These are phyloP conservation scores for Sphenostylis stenocarpa DNA, from an alignment of 306 rosid species.

Conservation along the genomic window DNA sequence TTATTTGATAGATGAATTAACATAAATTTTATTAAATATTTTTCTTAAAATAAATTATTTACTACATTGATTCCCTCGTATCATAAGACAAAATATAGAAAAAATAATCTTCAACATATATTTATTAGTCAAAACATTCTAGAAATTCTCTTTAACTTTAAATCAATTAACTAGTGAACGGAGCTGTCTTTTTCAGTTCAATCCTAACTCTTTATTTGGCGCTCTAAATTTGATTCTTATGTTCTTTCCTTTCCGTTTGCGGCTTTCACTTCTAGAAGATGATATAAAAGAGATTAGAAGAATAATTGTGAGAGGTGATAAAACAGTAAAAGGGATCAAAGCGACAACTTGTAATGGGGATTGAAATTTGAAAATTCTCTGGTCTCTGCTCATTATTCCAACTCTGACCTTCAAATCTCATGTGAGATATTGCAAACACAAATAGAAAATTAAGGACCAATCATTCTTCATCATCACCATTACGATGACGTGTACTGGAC, in stretches of 20 bases:
- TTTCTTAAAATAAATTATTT: no score
- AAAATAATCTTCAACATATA: no score
- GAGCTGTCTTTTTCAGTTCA: background rate
- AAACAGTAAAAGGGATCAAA: background rate
- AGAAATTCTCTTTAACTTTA: background rate
- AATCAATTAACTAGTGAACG: background rate
- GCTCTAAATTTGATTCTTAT: background rate
- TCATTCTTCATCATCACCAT: background rate
- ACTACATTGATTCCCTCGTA: no score
- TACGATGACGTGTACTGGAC: constrained; percentile 30
- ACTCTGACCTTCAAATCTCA: background rate
- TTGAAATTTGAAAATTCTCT: background rate
- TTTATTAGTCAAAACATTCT: background rate
- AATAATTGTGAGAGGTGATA: background rate
- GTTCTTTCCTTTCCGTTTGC: background rate
- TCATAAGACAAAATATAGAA: no score
- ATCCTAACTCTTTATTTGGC: background rate
- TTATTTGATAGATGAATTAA: no score
- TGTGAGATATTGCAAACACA: background rate
- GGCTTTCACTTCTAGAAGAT: background rate
- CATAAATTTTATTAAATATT: no score
- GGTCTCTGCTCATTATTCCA: background rate
- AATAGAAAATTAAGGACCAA: constrained; percentile 2
- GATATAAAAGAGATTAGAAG: background rate
- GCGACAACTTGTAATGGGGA: background rate